phyloP scores from a whole-genome alignment of 2,329 filamentous ascomycete genomes.

The Pseudocercospora macadamiae region DNA sequence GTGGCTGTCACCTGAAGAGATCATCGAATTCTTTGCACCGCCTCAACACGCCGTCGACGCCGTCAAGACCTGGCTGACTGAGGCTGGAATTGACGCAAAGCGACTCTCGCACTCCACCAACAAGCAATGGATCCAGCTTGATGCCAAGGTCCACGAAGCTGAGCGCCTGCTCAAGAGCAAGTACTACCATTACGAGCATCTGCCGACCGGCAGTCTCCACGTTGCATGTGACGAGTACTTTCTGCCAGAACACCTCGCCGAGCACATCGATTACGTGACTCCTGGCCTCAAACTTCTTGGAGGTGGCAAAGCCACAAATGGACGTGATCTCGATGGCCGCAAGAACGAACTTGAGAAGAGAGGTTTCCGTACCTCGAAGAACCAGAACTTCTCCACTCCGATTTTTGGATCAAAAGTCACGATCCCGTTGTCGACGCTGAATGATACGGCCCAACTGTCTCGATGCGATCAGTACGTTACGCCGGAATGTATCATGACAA shows the following conservation, averaged over 20 bases:
- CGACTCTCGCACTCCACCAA: slow-evolving; percentile 40
- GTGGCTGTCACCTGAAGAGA: slow-evolving; percentile 42
- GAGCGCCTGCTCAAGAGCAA: slow-evolving; percentile 51
- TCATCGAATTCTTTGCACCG: slow-evolving; percentile 35
- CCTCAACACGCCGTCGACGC: slow-evolving; percentile 41
- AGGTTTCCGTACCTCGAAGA: slow-evolving; percentile 18
- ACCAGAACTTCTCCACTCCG: slow-evolving; percentile 22
- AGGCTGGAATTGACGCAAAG: slow-evolving; percentile 36
- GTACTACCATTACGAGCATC: slow-evolving; percentile 63
- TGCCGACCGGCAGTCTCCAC: slow-evolving; percentile 49
- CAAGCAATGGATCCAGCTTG: slow-evolving; percentile 49
- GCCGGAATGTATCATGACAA: slow-evolving; percentile 46
- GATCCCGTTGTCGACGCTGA: slow-evolving; percentile 15
- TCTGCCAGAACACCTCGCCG: slow-evolving; percentile 51
- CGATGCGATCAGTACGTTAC: slow-evolving; percentile 38
- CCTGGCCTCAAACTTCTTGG: slow-evolving; percentile 55
- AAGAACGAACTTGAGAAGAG: slow-evolving; percentile 25
- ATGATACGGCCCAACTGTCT: slow-evolving; percentile 14
- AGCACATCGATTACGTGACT: slow-evolving; percentile 60
- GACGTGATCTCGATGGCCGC: slow-evolving; percentile 13
- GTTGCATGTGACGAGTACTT: slow-evolving; percentile 51
- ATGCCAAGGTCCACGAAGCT: slow-evolving; percentile 43
- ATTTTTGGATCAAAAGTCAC: slow-evolving; percentile 2
- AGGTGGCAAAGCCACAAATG: slow-evolving; percentile 22
- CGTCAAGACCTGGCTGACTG: slow-evolving; percentile 45